Percentiles rank a stretch among this genome's conserved stretches.
These are phyloP conservation scores for Mimosa bimucronata DNA, from an alignment of 306 rosid species.

Conservation along the genomic window DNA sequence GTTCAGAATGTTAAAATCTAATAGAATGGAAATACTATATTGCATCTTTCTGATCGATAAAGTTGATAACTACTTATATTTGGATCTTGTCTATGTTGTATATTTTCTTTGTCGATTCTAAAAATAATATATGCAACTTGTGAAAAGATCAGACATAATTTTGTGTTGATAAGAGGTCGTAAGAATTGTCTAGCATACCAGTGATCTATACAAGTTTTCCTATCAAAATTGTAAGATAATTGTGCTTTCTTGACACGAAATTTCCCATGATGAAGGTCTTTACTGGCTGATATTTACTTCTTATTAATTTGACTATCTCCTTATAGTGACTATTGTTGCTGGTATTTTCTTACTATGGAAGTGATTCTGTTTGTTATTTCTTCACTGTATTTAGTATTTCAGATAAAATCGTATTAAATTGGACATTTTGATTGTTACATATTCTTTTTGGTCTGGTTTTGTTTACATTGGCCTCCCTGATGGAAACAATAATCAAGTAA, in stretches of 20 bases:
- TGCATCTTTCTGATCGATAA: too few relatives aligned
- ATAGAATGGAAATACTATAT: conserved; percentile 5
- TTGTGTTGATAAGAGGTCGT: too few relatives aligned
- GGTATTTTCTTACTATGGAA: too few relatives aligned
- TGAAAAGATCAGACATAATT: too few relatives aligned
- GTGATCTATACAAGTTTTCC: background rate
- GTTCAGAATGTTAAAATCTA: background rate
- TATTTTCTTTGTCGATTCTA: too few relatives aligned
- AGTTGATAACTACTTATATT: too few relatives aligned
- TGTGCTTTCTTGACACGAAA: conserved; percentile 6
- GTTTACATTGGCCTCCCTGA: background rate
- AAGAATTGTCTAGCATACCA: background rate
- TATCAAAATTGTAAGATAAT: background rate
- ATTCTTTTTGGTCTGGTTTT: background rate
- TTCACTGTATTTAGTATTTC: background rate
- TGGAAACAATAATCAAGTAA: background rate
- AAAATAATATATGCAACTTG: too few relatives aligned
- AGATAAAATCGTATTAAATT: background rate
- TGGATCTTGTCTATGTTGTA: too few relatives aligned
- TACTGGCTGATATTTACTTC: conserved; percentile 21
- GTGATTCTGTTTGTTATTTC: conserved; percentile 3
- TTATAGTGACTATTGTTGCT: background rate
- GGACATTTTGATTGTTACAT: background rate
- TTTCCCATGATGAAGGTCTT: conserved; percentile 23
- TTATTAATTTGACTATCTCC: background rate